These are phyloP conservation scores for Periconia sp. DNA, from an alignment of 2,329 filamentous ascomycete genomes.

Conservation along the genomic window DNA sequence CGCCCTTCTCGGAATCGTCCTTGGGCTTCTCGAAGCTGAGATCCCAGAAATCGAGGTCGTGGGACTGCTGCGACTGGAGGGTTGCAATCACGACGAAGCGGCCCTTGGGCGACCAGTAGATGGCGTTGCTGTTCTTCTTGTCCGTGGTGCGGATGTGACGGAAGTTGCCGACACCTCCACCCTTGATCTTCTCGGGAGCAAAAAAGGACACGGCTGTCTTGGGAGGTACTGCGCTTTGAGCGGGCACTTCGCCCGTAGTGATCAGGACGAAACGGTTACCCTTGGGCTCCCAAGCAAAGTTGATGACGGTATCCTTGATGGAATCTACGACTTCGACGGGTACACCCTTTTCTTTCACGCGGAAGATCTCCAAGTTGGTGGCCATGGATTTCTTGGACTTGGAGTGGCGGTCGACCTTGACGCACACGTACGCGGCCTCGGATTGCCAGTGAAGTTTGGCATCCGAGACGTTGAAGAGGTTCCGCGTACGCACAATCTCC, in stretches of 20 bases:
- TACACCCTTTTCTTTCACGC: conserved; percentile 94
- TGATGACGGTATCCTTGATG: conserved; percentile 98
- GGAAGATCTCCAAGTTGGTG: conserved; percentile 98
- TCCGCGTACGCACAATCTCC: conserved; percentile 89
- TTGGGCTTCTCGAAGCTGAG: conserved; percentile 78
- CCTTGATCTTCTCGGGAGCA: conserved; percentile 93
- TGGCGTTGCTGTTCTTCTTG: conserved; percentile 99
- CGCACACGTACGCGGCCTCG: conserved; percentile 88
- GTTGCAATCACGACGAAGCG: conserved; percentile 94
- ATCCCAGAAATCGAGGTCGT: conserved; percentile 96
- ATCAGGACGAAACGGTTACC: conserved; percentile 97
- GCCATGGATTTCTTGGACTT: conserved; percentile 98
- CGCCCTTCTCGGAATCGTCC: conserved; percentile 87
- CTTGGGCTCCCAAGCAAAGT: conserved; percentile 99
- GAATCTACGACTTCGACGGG: conserved; percentile 97
- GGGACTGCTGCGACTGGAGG: conserved; percentile 88
- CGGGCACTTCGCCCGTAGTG: conserved; percentile 82
- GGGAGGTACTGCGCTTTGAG: conserved; percentile 77
- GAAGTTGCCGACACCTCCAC: conserved; percentile 81
- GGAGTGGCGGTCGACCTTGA: conserved; percentile 98
- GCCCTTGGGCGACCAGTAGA: conserved; percentile 97
- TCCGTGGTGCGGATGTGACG: conserved; percentile 92
- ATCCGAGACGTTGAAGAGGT: conserved; percentile 96
- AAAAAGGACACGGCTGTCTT: conserved; percentile 97
- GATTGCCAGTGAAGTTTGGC: conserved; percentile 99